Evolutionary conservation across 202 grass and related monocot species (phyloP).

Genomic region (Musa balbisiana): DNA sequence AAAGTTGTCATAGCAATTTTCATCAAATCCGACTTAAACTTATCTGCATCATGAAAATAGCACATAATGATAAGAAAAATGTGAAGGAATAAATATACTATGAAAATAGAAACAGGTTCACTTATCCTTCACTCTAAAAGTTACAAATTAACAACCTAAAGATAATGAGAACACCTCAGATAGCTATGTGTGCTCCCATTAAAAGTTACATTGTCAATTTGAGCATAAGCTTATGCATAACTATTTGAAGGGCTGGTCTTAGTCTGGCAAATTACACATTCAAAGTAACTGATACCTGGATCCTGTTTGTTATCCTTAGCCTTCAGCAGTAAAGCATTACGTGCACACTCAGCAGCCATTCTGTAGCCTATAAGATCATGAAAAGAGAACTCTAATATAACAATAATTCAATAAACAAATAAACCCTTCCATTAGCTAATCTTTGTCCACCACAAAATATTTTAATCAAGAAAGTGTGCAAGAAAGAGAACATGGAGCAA

Average conservation of each 20-base stretch:
- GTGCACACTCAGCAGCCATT: slow-evolving; percentile 83
- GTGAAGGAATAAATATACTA: too few relatives aligned
- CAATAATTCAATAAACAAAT: too few relatives aligned
- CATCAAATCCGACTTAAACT: slow-evolving; percentile 81
- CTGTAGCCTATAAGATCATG: slow-evolving; percentile 52
- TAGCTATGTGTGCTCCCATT: too few relatives aligned
- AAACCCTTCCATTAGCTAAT: too few relatives aligned
- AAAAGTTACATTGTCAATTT: too few relatives aligned
- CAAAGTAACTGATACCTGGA: slow-evolving; percentile 41
- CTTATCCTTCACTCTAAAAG: background rate
- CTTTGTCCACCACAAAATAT: background rate
- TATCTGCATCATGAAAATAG: slow-evolving; percentile 41
- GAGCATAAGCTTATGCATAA: too few relatives aligned
- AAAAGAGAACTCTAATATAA: background rate
- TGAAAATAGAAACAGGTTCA: background rate
- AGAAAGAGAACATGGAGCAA: background rate
- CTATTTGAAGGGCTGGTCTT: too few relatives aligned
- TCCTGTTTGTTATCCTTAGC: slow-evolving; percentile 90
- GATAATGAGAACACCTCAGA: background rate
- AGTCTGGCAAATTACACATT: background rate
- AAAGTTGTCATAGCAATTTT: slow-evolving; percentile 97
- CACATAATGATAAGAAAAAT: slow-evolving; percentile 1
- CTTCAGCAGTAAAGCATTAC: slow-evolving; percentile 58
- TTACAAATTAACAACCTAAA: background rate
- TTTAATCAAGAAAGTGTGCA: background rate